Evolutionary conservation across 2,329 filamentous ascomycete species (phyloP).

Genomic region (Penicillium sp.): DNA sequence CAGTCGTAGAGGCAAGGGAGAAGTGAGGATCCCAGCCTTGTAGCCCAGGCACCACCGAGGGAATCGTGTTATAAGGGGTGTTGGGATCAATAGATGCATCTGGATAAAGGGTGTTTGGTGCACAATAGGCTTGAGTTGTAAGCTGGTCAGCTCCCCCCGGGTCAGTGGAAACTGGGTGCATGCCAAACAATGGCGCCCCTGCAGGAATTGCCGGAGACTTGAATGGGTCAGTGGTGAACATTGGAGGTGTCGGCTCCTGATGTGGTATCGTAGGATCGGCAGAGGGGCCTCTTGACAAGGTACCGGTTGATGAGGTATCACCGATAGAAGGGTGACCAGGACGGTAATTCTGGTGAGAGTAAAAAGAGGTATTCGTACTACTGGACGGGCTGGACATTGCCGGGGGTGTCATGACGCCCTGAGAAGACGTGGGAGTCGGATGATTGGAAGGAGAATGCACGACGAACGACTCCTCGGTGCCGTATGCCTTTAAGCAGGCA

Average conservation of each 20-base stretch:
- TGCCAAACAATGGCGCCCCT: slow-evolving; percentile 12
- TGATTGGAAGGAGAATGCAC: slow-evolving; percentile 53
- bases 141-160: slow-evolving; percentile 23
- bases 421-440: slow-evolving; percentile 45
- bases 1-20: slow-evolving; percentile 41
- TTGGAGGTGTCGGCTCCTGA: slow-evolving; percentile 28
- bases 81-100: slow-evolving; percentile 40
- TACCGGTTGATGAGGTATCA: slow-evolving; percentile 34
- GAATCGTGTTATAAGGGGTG: slow-evolving; percentile 46
- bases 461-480: slow-evolving; percentile 60
- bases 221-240: slow-evolving; percentile 19
- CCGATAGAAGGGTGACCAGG: slow-evolving; percentile 32
- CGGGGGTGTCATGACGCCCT: slow-evolving; percentile 45
- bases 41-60: slow-evolving; percentile 44
- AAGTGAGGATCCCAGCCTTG: slow-evolving; percentile 49
- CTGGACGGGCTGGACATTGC: slow-evolving; percentile 47
- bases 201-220: slow-evolving; percentile 23
- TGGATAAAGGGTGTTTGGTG: slow-evolving; percentile 25
- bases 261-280: slow-evolving; percentile 35
- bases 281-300: slow-evolving; percentile 41
- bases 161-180: slow-evolving; percentile 23
- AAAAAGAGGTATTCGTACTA: slow-evolving; percentile 39
- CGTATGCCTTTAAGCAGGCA: slow-evolving; percentile 87
- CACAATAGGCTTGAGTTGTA: slow-evolving; percentile 25
- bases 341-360: slow-evolving; percentile 37